A percentile compares a stretch with the other conserved stretches of the same genome.
Evolutionary conservation across 2,329 filamentous ascomycete genomes (phyloP).

Genomic region (Hymenotorrendiella dingleyae): DNA sequence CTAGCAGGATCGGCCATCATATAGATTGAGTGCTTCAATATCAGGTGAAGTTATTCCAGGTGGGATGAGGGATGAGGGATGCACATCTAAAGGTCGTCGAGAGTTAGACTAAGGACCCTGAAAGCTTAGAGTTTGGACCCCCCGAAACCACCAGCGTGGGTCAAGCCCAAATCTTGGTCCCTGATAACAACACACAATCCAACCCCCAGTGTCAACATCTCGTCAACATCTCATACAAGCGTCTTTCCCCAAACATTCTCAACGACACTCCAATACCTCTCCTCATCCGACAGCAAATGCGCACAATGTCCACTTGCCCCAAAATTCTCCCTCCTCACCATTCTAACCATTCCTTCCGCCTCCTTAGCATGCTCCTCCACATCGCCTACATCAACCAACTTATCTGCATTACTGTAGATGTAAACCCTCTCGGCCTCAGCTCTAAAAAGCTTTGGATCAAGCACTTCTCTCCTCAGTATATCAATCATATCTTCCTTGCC

Average conservation of each 20-base stretch:
- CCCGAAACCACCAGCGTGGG: no score
- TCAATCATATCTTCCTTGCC: conserved; percentile 14
- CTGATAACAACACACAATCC: neutral
- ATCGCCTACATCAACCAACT: conserved; percentile 20
- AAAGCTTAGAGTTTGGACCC: no score
- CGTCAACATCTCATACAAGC: no score
- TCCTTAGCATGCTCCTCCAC: conserved; percentile 26
- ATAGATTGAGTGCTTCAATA: no score
- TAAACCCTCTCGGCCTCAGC: conserved; percentile 19
- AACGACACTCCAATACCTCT: conserved; percentile 24
- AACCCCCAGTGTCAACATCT: no score
- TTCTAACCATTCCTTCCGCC: conserved; percentile 17
- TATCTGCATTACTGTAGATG: conserved; percentile 24
- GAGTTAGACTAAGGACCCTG: no score
- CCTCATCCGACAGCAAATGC: conserved; percentile 17
- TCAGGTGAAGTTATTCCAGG: no score
- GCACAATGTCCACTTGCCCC: conserved; percentile 19
- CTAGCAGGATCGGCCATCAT: no score
- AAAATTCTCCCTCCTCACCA: conserved; percentile 19
- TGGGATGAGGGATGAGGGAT: no score
- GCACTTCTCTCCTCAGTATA: conserved; percentile 13
- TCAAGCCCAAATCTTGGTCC: no score
- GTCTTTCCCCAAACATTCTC: conserved; percentile 21
- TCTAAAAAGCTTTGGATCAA: conserved; percentile 16
- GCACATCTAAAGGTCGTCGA: no score